Conservation (phyloP, 2,329 filamentous ascomycete genomes). For the Westerdykella sp. region DNA sequence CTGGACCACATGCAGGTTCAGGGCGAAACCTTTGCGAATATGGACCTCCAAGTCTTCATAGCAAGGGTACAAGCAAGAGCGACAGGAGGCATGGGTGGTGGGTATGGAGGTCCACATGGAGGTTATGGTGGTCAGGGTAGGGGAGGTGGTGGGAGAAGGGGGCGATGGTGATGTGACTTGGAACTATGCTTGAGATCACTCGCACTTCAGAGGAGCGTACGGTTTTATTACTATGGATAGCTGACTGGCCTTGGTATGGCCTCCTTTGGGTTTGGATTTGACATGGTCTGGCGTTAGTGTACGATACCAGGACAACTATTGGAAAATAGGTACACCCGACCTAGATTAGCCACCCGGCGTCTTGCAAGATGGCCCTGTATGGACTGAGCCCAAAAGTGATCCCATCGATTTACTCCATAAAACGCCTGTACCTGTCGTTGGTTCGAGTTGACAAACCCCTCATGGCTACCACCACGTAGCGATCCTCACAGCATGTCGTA, state of each 20-base stretch:
- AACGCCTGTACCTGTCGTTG: too few species aligned
- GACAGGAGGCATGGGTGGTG: constrained; percentile 17
- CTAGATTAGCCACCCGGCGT: too few species aligned
- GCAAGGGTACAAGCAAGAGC: constrained; percentile 19
- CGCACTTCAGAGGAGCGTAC: not conserved
- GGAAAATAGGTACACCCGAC: not conserved
- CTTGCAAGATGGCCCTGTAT: too few species aligned
- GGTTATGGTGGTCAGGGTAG: constrained; percentile 15
- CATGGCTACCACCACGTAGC: too few species aligned
- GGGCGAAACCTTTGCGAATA: constrained; percentile 36
- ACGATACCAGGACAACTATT: constrained; percentile 6
- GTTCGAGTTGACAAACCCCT: too few species aligned
- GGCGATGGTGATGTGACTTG: constrained; percentile 18
- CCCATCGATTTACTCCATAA: too few species aligned
- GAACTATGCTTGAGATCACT: not conserved
- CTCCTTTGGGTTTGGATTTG: not conserved
- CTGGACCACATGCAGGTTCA: constrained; percentile 51
- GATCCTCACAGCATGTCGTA: too few species aligned
- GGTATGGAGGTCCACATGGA: constrained; percentile 24
- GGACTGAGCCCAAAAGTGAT: too few species aligned
- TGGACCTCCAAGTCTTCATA: constrained; percentile 32
- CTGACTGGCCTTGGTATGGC: not conserved
- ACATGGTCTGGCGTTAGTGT: constrained; percentile 2
- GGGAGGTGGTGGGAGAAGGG: constrained; percentile 21
- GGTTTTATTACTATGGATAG: constrained; percentile 1